Base-by-base conservation (phyloP, 2,329 filamentous ascomycete species). In the Verticillium klebahnii region DNA sequence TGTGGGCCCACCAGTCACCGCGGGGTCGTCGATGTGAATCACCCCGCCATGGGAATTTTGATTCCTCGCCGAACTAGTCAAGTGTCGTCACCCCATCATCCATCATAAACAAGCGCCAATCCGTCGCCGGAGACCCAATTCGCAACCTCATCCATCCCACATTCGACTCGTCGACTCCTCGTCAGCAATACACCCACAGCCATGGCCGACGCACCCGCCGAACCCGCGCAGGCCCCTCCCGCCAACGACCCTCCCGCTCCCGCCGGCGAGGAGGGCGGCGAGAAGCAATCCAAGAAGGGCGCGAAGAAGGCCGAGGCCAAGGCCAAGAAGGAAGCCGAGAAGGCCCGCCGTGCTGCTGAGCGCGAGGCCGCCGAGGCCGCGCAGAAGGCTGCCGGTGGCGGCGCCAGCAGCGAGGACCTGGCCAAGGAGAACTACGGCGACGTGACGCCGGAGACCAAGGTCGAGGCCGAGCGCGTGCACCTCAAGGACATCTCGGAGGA, bases 321-420 rank as follows among this genome's bases (percentile, higher is more conserved):
- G 79, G 91, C 93, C 32, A 93, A 93, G 79, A 93, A 94, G 74
- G 93, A 96, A 77, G 91, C 90, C 14, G 83, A 87, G 73, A 96
- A 96, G 77, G 90, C 90, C 70, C 73, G 85, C 25, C 58, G 45
- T 25, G 63, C 62, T n/a, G 63, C 63, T 1, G 60, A 61, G 45
- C 61, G 90, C 71, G 89, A 91, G 72, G 89, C 90, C 64, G 86
- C 86, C 54, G 85, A 86, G 63, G 89, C 88, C 63, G 87, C 88
- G 52, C 85, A 86, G 66, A 87, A 88, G 65, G 88, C 86, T 37
- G 84, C 85, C 37, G 84, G 82, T 56, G 85, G 89, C 63, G 86
- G 86, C 60, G 85, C 85, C 66, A 80, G 81, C 54, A 75, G 79
- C 55, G 87, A 90, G 65, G 89, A 91, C 72, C 82, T 82, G 56